phyloP scores from a whole-genome alignment of 306 rosid genomes.

The Vigna radiata region DNA sequence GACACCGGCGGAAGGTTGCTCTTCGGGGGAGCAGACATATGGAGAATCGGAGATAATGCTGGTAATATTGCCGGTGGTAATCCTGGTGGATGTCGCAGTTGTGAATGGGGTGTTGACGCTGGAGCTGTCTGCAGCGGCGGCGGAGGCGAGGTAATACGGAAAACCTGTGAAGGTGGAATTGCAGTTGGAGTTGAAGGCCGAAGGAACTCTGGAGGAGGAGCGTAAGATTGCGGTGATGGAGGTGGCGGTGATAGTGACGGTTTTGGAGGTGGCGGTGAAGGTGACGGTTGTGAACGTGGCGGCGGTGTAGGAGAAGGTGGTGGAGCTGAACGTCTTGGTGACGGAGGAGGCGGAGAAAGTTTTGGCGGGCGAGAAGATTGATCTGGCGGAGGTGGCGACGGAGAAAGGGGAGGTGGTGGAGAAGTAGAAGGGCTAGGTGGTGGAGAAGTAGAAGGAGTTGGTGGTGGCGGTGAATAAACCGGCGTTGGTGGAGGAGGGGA shows the following conservation, averaged over 20 bases:
- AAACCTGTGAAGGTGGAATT: constrained; percentile 32
- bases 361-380: neutral
- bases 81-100: neutral
- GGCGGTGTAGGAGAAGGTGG: constrained; percentile 41
- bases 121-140: neutral
- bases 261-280: constrained; percentile 38
- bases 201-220: constrained; percentile 39
- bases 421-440: constrained; percentile 19
- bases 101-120: neutral
- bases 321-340: constrained; percentile 7
- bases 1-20: constrained; percentile 27
- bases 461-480: neutral
- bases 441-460: neutral
- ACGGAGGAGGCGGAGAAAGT: constrained; percentile 23
- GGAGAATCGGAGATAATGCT: neutral
- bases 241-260: constrained; percentile 41
- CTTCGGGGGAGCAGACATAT: constrained; percentile 18
- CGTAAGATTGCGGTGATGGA: constrained; percentile 27
- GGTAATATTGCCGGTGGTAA: neutral
- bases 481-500: neutral
- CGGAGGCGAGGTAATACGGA: neutral
- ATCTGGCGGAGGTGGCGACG: neutral
- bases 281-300: neutral
- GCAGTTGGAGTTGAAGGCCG: constrained; percentile 17
- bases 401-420: neutral